Base-by-base conservation (phyloP, 495 filamentous ascomycete species). In the Aspergillus homomorphus region DNA sequence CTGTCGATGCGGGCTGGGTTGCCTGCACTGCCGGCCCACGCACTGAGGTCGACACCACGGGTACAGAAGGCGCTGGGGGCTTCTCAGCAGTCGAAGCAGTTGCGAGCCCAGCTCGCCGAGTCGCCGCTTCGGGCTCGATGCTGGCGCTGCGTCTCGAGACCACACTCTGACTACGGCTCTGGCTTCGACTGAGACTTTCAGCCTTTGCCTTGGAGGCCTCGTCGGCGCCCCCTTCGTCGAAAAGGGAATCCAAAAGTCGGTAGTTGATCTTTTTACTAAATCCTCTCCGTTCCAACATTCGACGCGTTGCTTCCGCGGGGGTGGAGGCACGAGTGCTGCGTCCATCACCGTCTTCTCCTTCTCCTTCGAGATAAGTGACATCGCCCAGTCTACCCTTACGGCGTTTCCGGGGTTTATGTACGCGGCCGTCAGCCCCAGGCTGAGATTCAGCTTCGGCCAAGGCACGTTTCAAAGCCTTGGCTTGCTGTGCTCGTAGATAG, bases 261-360 rank as follows among this genome's bases (percentile, higher is more conserved):
- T 95, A 96, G 57, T 96, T 91, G 62, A 96, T 91, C 63, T 90
- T 89, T 67, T 87, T 91, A 62, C 84, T 89, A 68, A 85, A 90
- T 0, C 77, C 84, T 24, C 90, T 80, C 33, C 80, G 80, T 69
- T 87, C 84, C 67, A 95, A 71, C 80, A 90, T 90, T 53, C 85
- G 82, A 45, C 83, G 78, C 9, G 87, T 89, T 0, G 90, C 90
- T 65, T 93, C 91, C 3, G 82, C 85, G 0, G 92, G 85, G 0
- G 82, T 75, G 9, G 74, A 71, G 9, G 68, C 70, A 43, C 77
- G 69, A 33, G 69, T 65, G 64, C 72, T 69, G 61, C 70, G 63
- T 30, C 76, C 69, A 48, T 78, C 67, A 28, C 71, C 64, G 21
- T 72, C 67, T 38, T 77, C 71, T 19, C 68, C 76, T 14, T 77